Base-by-base conservation (phyloP, 306 rosid genomes). In the Quercus parvula region DNA sequence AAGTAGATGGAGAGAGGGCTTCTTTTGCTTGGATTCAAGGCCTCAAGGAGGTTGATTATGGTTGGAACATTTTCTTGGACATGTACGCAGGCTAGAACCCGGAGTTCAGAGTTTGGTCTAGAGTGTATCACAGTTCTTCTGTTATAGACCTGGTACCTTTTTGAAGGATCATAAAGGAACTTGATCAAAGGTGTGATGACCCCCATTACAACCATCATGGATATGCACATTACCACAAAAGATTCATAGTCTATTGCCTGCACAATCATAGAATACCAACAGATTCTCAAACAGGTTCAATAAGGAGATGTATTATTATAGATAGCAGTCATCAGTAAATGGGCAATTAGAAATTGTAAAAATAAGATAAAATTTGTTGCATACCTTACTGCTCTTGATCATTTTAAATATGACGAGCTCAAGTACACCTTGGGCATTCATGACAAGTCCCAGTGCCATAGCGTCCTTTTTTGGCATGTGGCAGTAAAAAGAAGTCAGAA, bases 151-250 rank as follows among this genome's bases (percentile, higher is more conserved):
- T 3, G 18, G 68, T 76, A 81, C 64, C 70, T 81, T 33, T 71
- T 81, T 49, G 86, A 84, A 73, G 90, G 86, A 72, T 84, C 81
- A 9, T 76, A 81, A 33, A 84, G 78, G 64, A 31, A 27, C 62
- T 73, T 78, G 41, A 75, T 19, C 0, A 72, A 24, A 1, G 86
- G 87, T 18, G 81, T 58, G 77, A 72, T 24, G 15, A 22, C 7
- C 4, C 81, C 85, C 17, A 71, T 66, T 24, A 83, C 5, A 64
- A 83, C 9, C 82, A 80, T 1, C 15, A 80, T 30, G 12, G 19
- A 74, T 61, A 75, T 1, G 76, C 78, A 77, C 81, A 77, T 62
- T 3, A 71, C 38, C 0, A 10, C 75, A 84, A 75, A 86, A n/a
- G 75, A 28, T 33, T 81, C 85, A 1, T 55, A 5, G 25, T 81